Evolutionary conservation across 768 basidiomycete genomes (phyloP), one percentile per base, ranked within the genome.

Genomic region (Pleurotus citrinopileatus): DNA sequence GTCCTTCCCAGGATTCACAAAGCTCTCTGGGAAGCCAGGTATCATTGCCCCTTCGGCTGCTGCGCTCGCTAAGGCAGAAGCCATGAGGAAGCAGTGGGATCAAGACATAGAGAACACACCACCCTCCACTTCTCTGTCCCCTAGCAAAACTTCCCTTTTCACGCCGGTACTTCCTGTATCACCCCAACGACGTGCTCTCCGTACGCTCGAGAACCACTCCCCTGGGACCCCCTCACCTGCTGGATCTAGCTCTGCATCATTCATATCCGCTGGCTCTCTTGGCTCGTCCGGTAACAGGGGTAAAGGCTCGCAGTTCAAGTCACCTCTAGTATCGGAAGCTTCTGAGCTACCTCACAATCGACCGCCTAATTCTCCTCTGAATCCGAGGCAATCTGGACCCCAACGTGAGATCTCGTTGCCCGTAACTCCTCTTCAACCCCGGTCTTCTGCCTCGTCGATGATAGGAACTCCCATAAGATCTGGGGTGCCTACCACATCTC

Each of bases 51-150:
- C 86, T 1, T 86, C 85, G 4, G 71, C 69, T 27, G 68, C 69
- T 20, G 82, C 86, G 1, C 63, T 87, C 6, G 77, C 73, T 6
- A 76, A 75, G 59, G 86, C 86, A 1, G 67, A 77, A 65, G 76
- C 76, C 38, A 79, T 73, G 58, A 70, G 84, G 62, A 70, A 67
- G 23, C 66, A 64, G 23, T 84, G 81, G 82, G 65, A 73, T 32
- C 69, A 73, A 38, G 66, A 69, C 9, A 26, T 8, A 15, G 55
- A 36, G 27, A 42, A 28, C 22, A 38, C 12, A 10, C 23, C 20
- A 12, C 48, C 34, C 20, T 12, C 19, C 4, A 19, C 40, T 15
- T 53, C 29, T 22, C 29, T 8, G 5, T 25, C 48, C n/a, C 17
- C 29, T 17, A 68, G 72, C 46, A 65, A 58, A 37, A 52, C 59